Evolutionary conservation across 2,329 filamentous ascomycete species (phyloP).

Genomic region (Periconia sp.): DNA sequence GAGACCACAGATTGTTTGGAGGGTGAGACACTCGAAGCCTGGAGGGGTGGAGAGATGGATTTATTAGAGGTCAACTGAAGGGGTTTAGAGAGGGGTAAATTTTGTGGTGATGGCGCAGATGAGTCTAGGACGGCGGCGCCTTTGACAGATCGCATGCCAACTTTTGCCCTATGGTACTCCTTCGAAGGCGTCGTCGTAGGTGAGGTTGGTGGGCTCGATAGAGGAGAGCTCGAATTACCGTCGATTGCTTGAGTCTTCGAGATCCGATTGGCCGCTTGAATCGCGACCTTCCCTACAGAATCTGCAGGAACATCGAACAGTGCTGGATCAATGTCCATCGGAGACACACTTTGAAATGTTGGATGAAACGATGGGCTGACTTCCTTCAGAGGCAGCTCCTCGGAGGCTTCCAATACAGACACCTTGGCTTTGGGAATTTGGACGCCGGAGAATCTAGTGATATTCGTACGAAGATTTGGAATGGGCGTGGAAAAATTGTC

Average conservation of each 20-base stretch:
- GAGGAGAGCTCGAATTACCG: conserved; percentile 4
- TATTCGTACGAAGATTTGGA: conserved; percentile 1
- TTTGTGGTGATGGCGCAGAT: too few relatives aligned
- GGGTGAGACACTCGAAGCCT: too few relatives aligned
- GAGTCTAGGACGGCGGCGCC: not conserved
- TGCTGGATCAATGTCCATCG: not conserved
- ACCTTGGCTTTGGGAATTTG: conserved; percentile 25
- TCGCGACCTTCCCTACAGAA: not conserved
- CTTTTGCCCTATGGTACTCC: not conserved
- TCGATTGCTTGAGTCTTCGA: not conserved
- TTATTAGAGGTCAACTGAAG: too few relatives aligned
- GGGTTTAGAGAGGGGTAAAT: too few relatives aligned
- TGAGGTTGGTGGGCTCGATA: conserved; percentile 9
- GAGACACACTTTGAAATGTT: not conserved
- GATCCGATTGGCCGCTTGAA: not conserved
- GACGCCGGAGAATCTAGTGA: conserved; percentile 13
- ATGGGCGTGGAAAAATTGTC: not conserved
- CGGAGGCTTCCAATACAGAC: conserved; percentile 26
- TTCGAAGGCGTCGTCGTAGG: not conserved
- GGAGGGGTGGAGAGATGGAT: too few relatives aligned
- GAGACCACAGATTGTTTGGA: too few relatives aligned
- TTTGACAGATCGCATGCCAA: not conserved
- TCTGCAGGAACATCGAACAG: not conserved
- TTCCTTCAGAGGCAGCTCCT: conserved; percentile 25
- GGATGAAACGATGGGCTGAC: not conserved